phyloP scores from a whole-genome alignment of 305 asterid species.

The Fraxinus floribunda region DNA sequence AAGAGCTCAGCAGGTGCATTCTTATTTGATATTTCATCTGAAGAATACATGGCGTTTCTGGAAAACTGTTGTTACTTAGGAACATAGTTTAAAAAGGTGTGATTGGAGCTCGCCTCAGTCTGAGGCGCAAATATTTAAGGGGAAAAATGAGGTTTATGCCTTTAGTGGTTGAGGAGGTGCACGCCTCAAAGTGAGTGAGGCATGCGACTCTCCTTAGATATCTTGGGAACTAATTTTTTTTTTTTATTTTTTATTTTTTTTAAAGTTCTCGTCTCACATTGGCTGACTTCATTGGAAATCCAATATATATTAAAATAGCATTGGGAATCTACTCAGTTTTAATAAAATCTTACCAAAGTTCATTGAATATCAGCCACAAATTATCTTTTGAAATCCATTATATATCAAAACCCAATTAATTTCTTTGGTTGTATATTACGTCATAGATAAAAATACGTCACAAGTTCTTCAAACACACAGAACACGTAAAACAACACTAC shows the following conservation, averaged over 20 bases:
- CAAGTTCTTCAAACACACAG: neutral
- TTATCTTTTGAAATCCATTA: neutral
- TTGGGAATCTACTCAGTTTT: neutral
- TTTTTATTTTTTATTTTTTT: no score
- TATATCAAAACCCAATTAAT: neutral
- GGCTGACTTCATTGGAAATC: neutral
- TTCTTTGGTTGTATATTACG: neutral
- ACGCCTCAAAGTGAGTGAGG: neutral
- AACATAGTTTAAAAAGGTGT: neutral
- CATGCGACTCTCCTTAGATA: neutral
- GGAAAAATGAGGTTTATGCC: neutral
- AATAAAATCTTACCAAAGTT: neutral
- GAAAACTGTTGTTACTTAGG: conserved; percentile 1
- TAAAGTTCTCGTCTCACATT: neutral
- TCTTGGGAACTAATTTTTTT: neutral
- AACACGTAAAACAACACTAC: neutral
- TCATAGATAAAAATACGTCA: neutral
- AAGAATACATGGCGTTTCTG: conserved; percentile 7
- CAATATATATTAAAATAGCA: neutral
- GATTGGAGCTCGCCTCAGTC: neutral
- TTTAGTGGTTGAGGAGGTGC: neutral
- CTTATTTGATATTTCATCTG: conserved; percentile 19
- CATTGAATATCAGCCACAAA: neutral
- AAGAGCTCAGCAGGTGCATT: conserved; percentile 89
- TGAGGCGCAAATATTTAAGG: neutral